Evolutionary conservation across 2,329 filamentous ascomycete species (phyloP).

Genomic region (Parascedosporium putredinis): DNA sequence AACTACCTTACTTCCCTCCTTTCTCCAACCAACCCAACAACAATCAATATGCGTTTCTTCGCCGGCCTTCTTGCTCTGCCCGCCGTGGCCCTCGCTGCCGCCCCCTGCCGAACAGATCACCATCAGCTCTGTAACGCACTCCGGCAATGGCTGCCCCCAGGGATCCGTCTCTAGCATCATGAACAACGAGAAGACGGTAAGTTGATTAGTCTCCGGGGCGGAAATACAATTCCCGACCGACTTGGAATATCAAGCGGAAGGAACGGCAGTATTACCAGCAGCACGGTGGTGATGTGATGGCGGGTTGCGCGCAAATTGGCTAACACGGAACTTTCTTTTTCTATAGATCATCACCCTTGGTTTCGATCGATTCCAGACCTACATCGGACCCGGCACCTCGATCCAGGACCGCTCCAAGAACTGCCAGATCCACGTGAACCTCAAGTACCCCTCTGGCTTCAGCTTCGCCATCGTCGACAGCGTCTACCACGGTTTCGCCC

Average conservation of each 20-base stretch:
- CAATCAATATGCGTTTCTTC: constrained; percentile 5
- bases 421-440: constrained; percentile 11
- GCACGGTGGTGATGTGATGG: no score
- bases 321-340: no score
- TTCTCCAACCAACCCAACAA: neutral
- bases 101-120: constrained; percentile 8
- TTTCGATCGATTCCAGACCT: constrained; percentile 12
- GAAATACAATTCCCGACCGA: no score
- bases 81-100: constrained; percentile 7
- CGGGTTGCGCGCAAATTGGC: no score
- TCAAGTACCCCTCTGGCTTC: constrained; percentile 11
- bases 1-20: neutral
- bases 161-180: constrained; percentile 9
- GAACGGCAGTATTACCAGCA: no score
- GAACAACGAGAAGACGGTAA: constrained; percentile 9
- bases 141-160: constrained; percentile 11
- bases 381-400: constrained; percentile 11
- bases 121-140: constrained; percentile 8
- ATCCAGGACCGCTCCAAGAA: constrained; percentile 10
- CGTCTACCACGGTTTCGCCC: constrained; percentile 25
- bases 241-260: neutral
- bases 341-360: constrained; percentile 12
- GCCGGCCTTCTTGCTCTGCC: constrained; percentile 5
- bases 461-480: constrained; percentile 22
- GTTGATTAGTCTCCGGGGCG: neutral